Evolutionary conservation across 75 land plant genomes (phyloP).

Genomic region (Chamaecyparis obtusa): DNA sequence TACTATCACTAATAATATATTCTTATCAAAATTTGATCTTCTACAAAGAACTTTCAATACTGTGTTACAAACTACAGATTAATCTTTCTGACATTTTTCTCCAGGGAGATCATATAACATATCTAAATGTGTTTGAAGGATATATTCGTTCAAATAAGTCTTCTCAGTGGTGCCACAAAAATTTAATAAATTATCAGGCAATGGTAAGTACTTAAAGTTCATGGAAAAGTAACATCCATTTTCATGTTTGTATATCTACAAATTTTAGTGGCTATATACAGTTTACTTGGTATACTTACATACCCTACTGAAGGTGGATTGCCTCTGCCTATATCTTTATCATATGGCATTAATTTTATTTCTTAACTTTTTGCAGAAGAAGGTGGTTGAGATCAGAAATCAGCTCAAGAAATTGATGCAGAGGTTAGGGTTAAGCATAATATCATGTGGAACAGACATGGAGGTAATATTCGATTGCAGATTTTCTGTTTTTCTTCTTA

Average conservation of each 20-base stretch:
- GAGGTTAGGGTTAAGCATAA: constrained; percentile 56
- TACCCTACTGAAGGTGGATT: neutral
- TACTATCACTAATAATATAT: neutral
- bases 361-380: constrained; percentile 51
- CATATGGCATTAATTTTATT: neutral
- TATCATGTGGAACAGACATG: constrained; percentile 68
- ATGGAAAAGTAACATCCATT: neutral
- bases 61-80: neutral
- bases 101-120: constrained; percentile 95
- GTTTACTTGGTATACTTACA: neutral
- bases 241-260: constrained; percentile 3
- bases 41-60: neutral
- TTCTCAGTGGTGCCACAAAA: constrained; percentile 88
- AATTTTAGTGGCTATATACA: neutral
- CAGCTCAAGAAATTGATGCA: constrained; percentile 73
- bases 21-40: neutral
- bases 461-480: constrained; percentile 33
- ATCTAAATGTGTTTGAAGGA: constrained; percentile 85
- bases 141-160: constrained; percentile 73
- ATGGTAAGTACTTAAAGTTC: constrained; percentile 47
- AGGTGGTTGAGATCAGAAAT: constrained; percentile 74
- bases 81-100: neutral
- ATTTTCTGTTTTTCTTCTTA: neutral
- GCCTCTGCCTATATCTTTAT: neutral
- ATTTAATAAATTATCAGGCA: constrained; percentile 81